Conservation (phyloP, 2,329 filamentous ascomycete genomes). For the Lasiodiplodia gonubiensis region DNA sequence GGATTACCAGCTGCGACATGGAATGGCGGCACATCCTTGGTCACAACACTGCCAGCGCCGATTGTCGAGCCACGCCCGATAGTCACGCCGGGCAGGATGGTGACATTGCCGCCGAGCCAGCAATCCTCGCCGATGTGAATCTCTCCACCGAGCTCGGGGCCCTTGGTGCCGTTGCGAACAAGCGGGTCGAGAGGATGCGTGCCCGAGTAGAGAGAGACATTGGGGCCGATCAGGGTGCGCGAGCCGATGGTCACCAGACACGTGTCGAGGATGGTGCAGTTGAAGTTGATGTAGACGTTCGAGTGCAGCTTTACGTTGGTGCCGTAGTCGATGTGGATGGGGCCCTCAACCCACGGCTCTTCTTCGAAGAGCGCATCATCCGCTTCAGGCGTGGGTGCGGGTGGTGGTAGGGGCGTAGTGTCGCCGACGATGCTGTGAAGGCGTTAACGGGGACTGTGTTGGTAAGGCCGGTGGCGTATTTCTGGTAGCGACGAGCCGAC, state of each 20-base stretch:
- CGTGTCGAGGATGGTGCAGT: constrained; percentile 78
- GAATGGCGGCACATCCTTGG: constrained; percentile 72
- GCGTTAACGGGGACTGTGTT: constrained; percentile 2
- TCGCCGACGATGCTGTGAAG: constrained; percentile 65
- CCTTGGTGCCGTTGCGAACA: constrained; percentile 73
- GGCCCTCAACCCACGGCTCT: constrained; percentile 72
- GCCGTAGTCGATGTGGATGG: constrained; percentile 78
- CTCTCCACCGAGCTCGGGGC: constrained; percentile 75
- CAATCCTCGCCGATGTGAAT: constrained; percentile 81
- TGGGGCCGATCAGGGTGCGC: constrained; percentile 78
- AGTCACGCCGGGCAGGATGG: constrained; percentile 75
- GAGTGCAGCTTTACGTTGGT: constrained; percentile 73
- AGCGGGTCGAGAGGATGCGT: constrained; percentile 78
- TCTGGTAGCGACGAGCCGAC: neutral
- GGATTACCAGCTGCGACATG: constrained; percentile 71
- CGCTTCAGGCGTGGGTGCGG: constrained; percentile 61
- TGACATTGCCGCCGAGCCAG: constrained; percentile 56
- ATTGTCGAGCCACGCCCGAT: constrained; percentile 76
- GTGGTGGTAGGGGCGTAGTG: constrained; percentile 66
- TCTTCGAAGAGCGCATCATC: constrained; percentile 69
- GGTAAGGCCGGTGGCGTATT: neutral
- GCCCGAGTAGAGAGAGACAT: constrained; percentile 75
- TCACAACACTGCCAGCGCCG: constrained; percentile 83
- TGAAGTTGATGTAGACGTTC: constrained; percentile 77
- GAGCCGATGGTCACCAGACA: constrained; percentile 75